These are phyloP conservation scores for Danielozyma ontarioensis DNA, from an alignment of 805 yeast species.

Conservation along the genomic window DNA sequence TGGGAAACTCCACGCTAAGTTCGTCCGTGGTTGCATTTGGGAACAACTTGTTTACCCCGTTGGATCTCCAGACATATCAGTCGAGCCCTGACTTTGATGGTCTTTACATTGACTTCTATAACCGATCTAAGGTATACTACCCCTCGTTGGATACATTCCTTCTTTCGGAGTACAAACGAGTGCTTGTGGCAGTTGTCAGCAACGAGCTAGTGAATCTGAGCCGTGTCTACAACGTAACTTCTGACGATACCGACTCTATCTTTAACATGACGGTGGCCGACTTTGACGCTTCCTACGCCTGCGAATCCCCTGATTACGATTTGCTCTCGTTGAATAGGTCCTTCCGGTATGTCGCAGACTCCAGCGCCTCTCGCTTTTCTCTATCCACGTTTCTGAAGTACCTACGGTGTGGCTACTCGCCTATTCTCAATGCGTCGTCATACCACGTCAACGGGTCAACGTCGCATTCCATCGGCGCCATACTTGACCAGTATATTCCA, in stretches of 20 bases:
- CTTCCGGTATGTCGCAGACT: slow-evolving; percentile 32
- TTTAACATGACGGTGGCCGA: slow-evolving; percentile 7
- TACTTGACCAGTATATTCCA: slow-evolving; percentile 23
- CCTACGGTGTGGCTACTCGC: slow-evolving; percentile 58
- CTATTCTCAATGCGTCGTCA: slow-evolving; percentile 47
- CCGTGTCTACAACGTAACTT: slow-evolving; percentile 17
- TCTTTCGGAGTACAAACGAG: slow-evolving; percentile 20
- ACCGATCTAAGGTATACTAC: slow-evolving; percentile 12
- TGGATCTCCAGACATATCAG: slow-evolving; percentile 11
- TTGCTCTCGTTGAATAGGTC: neutral
- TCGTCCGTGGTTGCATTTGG: slow-evolving; percentile 16
- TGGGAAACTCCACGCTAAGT: slow-evolving; percentile 27
- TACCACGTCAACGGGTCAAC: slow-evolving; percentile 4
- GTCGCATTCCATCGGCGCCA: slow-evolving; percentile 12
- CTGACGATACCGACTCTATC: slow-evolving; percentile 14
- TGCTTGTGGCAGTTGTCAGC: slow-evolving; percentile 20
- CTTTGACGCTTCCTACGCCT: no score
- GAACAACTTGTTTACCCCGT: slow-evolving; percentile 22
- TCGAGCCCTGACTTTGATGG: neutral
- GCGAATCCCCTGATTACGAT: no score
- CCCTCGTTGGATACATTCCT: slow-evolving; percentile 27
- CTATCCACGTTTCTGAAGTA: slow-evolving; percentile 29
- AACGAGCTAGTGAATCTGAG: slow-evolving; percentile 13
- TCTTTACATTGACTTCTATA: slow-evolving; percentile 13
- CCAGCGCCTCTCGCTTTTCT: slow-evolving; percentile 31